Conservation (phyloP, 1,284 basidiomycete species). For the Ganoderma resinaceum region DNA sequence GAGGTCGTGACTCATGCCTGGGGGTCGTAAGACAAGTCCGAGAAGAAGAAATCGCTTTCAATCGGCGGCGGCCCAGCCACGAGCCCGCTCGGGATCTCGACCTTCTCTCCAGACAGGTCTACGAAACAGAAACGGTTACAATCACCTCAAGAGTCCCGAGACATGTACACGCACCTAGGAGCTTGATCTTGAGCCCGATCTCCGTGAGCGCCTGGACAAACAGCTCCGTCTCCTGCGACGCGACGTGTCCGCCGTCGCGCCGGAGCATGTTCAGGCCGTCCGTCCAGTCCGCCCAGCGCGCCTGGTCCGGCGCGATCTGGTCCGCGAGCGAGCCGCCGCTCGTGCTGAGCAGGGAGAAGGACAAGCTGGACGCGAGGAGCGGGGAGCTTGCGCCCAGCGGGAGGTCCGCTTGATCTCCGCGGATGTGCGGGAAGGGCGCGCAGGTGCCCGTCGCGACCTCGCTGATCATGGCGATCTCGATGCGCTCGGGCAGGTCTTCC, state of each 20-base stretch:
- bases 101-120: slow-evolving; percentile 92
- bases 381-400: slow-evolving; percentile 53
- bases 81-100: slow-evolving; percentile 87
- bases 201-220: slow-evolving; percentile 90
- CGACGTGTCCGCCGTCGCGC: slow-evolving; percentile 80
- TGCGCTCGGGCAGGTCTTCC: slow-evolving; percentile 87
- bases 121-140: slow-evolving; percentile 4
- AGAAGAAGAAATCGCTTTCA: slow-evolving; percentile 90
- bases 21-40: slow-evolving; percentile 56
- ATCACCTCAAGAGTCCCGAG: neutral
- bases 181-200: slow-evolving; percentile 92
- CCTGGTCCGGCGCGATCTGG: slow-evolving; percentile 85
- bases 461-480: slow-evolving; percentile 81
- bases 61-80: slow-evolving; percentile 75
- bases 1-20: slow-evolving; percentile 15
- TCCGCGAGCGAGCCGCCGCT: slow-evolving; percentile 84
- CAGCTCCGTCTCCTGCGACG: slow-evolving; percentile 84
- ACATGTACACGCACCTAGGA: slow-evolving; percentile 68
- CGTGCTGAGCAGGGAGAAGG: slow-evolving; percentile 80
- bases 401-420: slow-evolving; percentile 65
- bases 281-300: slow-evolving; percentile 94
- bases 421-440: slow-evolving; percentile 65
- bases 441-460: slow-evolving; percentile 86
- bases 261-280: slow-evolving; percentile 92
- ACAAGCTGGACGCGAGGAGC: slow-evolving; percentile 70